Evolutionary conservation across 2,329 filamentous ascomycete species (phyloP).

Genomic region (Lecanoromycetidae sp.): DNA sequence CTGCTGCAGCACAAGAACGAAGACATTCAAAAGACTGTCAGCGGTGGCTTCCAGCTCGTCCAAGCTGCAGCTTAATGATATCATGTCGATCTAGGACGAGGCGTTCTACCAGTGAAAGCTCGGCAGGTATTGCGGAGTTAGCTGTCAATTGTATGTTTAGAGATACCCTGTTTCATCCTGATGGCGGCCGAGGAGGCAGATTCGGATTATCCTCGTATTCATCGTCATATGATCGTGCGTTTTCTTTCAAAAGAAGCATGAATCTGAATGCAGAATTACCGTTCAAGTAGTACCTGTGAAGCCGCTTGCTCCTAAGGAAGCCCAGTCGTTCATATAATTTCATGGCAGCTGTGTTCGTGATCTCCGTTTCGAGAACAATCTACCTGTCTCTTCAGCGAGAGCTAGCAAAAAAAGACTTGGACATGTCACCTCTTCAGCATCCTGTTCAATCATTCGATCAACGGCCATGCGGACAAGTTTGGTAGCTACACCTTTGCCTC

Average conservation of each 20-base stretch:
- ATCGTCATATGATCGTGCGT: slow-evolving; percentile 31
- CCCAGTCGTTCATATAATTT: slow-evolving; percentile 86
- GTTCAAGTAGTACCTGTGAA: slow-evolving; percentile 93
- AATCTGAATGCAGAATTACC: slow-evolving; percentile 89
- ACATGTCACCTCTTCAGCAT: slow-evolving; percentile 80
- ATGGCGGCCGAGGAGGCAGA: slow-evolving; percentile 8
- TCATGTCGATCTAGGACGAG: background rate
- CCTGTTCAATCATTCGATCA: slow-evolving; percentile 70
- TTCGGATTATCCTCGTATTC: slow-evolving; percentile 10
- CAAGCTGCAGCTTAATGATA: slow-evolving; percentile 25
- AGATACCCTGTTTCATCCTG: slow-evolving; percentile 11
- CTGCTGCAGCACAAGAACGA: slow-evolving; percentile 88
- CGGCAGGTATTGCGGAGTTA: background rate
- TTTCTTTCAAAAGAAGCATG: slow-evolving; percentile 63
- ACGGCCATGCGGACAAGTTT: slow-evolving; percentile 81
- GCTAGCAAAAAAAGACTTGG: slow-evolving; percentile 1
- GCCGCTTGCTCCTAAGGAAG: slow-evolving; percentile 79
- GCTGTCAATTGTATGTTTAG: background rate
- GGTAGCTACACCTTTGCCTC: slow-evolving; percentile 78
- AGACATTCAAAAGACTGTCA: slow-evolving; percentile 65
- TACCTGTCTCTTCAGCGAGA: slow-evolving; percentile 20
- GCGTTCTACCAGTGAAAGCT: background rate
- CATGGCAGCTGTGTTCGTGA: slow-evolving; percentile 80
- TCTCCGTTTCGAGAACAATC: slow-evolving; percentile 91
- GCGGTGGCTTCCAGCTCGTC: slow-evolving; percentile 51